These are phyloP conservation scores for Mycosphaerelloides madeirae DNA, from an alignment of 2,329 filamentous ascomycete genomes.

Conservation along the genomic window DNA sequence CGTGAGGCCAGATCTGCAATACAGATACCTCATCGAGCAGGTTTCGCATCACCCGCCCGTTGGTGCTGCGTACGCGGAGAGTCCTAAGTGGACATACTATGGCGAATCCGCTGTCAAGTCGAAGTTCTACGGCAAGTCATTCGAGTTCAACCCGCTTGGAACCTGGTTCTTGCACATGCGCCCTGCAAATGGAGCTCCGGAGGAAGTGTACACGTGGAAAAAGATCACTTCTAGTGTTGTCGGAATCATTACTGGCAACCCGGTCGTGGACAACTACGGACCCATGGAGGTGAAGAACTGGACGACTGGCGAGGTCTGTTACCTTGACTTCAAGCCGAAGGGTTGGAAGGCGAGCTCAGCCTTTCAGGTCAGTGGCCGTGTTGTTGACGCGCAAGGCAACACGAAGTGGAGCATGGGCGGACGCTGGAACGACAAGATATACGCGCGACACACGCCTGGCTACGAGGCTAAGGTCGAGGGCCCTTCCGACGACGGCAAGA, in stretches of 20 bases:
- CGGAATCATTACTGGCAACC: conserved; percentile 94
- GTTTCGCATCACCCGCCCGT: conserved; percentile 96
- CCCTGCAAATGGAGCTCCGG: conserved; percentile 60
- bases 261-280: conserved; percentile 96
- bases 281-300: conserved; percentile 96
- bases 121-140: conserved; percentile 96
- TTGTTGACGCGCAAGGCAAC: conserved; percentile 71
- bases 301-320: conserved; percentile 87
- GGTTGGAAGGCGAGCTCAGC: conserved; percentile 94
- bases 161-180: conserved; percentile 93
- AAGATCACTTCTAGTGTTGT: conserved; percentile 98
- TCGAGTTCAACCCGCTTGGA: conserved; percentile 91
- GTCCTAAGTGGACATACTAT: conserved; percentile 91
- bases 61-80: conserved; percentile 88
- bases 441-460: conserved; percentile 85
- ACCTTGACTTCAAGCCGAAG: conserved; percentile 87
- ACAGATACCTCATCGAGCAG: conserved; percentile 97
- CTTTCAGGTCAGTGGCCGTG: conserved; percentile 81
- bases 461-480: conserved; percentile 69
- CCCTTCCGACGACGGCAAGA: conserved; percentile 34
- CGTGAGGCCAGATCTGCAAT: conserved; percentile 89
- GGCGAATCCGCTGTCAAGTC: conserved; percentile 93
- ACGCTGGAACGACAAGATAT: conserved; percentile 96
- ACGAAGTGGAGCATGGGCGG: conserved; percentile 87
- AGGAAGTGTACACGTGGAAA: conserved; percentile 94